Evolutionary conservation across 306 rosid species (phyloP).

Genomic region (Trichosanthes truncata): DNA sequence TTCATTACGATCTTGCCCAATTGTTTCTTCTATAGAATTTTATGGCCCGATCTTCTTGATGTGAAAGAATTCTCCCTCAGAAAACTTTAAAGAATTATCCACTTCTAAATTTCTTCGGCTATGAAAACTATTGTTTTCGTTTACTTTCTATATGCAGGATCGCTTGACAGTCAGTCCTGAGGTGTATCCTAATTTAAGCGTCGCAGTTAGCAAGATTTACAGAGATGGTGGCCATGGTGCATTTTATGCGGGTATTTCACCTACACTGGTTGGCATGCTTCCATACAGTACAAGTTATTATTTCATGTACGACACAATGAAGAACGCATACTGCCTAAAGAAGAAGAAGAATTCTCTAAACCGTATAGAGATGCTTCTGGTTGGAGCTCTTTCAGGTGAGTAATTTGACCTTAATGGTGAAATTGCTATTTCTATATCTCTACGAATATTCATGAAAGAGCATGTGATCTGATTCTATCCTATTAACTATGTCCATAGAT

Average conservation of each 20-base stretch:
- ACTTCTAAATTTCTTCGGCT: not conserved
- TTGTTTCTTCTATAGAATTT: not conserved
- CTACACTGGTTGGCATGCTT: constrained; percentile 91
- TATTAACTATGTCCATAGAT: not conserved
- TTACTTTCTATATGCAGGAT: constrained; percentile 36
- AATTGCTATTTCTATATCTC: not conserved
- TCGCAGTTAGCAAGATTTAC: constrained; percentile 71
- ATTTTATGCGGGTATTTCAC: constrained; percentile 81
- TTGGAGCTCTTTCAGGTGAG: constrained; percentile 91
- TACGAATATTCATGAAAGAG: not conserved
- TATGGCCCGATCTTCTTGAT: not conserved
- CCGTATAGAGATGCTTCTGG: constrained; percentile 76
- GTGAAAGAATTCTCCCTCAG: not conserved
- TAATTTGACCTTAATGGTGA: not conserved
- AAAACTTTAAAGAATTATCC: not conserved
- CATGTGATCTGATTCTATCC: not conserved
- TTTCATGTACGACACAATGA: constrained; percentile 88
- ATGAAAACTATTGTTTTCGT: not conserved
- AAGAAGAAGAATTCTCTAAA: constrained; percentile 60
- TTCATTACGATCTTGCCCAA: not conserved
- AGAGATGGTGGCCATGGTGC: constrained; percentile 83
- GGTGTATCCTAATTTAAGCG: constrained; percentile 58
- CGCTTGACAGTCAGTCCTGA: constrained; percentile 87
- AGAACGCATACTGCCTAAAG: constrained; percentile 59
- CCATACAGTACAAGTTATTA: constrained; percentile 95